A percentile compares a stretch with the other conserved stretches of the same genome.
Evolutionary conservation across 2,329 filamentous ascomycete genomes (phyloP).

Genomic region (Phyllosticta ampelicida): DNA sequence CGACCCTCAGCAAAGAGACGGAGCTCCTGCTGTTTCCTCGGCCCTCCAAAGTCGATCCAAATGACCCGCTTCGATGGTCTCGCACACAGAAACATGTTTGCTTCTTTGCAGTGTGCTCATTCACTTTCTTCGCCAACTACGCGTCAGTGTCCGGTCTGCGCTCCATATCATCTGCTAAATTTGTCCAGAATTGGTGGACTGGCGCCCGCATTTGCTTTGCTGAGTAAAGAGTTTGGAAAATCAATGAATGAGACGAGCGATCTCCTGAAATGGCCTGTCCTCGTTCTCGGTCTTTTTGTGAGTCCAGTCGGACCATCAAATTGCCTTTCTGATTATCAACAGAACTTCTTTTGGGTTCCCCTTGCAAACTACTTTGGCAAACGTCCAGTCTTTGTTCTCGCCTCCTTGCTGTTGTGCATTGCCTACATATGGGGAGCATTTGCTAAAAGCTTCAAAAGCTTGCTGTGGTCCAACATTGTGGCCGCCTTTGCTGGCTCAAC

Average conservation of each 20-base stretch:
- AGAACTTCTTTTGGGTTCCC: conserved; percentile 43
- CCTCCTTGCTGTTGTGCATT: conserved; percentile 33
- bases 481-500: conserved; percentile 36
- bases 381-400: conserved; percentile 37
- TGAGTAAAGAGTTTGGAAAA: conserved; percentile 37
- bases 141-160: conserved; percentile 11
- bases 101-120: conserved; percentile 31
- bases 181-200: conserved; percentile 29
- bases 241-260: conserved; percentile 34
- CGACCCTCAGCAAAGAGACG: background rate
- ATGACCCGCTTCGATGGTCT: conserved; percentile 41
- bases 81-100: conserved; percentile 37
- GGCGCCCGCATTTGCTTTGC: conserved; percentile 32
- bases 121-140: conserved; percentile 38
- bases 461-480: conserved; percentile 37
- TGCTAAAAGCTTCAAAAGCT: conserved; percentile 30
- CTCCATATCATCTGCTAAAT: background rate
- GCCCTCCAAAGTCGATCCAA: conserved; percentile 35
- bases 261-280: conserved; percentile 31
- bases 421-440: conserved; percentile 39
- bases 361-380: conserved; percentile 39
- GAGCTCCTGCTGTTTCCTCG: conserved; percentile 35
- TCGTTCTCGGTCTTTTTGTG: conserved; percentile 37
- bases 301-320: background rate
- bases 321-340: background rate